A percentile compares a stretch with the other conserved stretches of the same genome.
phyloP scores from a whole-genome alignment of 1,284 basidiomycete species.

The Agaricales sp. region DNA sequence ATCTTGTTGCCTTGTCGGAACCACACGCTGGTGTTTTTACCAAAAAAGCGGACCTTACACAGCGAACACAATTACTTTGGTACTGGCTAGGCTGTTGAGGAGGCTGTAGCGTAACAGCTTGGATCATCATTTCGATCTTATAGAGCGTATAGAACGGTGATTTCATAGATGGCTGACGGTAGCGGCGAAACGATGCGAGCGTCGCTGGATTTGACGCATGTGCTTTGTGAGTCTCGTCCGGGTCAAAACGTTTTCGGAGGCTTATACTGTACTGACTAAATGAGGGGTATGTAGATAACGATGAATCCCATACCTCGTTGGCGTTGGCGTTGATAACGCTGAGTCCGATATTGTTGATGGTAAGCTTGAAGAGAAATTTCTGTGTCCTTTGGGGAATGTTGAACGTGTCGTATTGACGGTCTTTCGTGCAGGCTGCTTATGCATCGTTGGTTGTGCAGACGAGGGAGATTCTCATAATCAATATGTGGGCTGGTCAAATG shows the following conservation, averaged over 20 bases:
- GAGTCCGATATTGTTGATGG: conserved; percentile 71
- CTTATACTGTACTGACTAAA: conserved; percentile 9
- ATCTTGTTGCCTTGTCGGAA: too few species aligned
- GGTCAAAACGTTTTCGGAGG: conserved; percentile 1
- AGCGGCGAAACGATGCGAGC: conserved; percentile 13
- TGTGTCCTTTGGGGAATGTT: conserved; percentile 1
- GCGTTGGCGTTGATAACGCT: conserved; percentile 61
- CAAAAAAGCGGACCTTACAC: too few species aligned
- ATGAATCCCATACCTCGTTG: conserved; percentile 49
- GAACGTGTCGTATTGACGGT: conserved; percentile 3
- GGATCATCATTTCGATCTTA: too few species aligned
- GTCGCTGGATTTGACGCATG: conserved; percentile 56
- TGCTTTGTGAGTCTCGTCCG: conserved; percentile 39
- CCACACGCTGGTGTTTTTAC: too few species aligned
- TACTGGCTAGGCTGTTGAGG: too few species aligned
- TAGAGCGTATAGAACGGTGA: too few species aligned
- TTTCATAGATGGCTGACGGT: too few species aligned
- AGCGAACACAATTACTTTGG: too few species aligned
- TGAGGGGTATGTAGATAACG: conserved; percentile 41
- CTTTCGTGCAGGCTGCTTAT: conserved; percentile 56
- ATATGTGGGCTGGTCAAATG: conserved; percentile 78
- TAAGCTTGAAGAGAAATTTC: conserved; percentile 23
- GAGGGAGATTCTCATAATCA: conserved; percentile 67
- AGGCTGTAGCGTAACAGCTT: too few species aligned
- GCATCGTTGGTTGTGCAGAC: conserved; percentile 67